Evolutionary conservation across 1,284 basidiomycete genomes (phyloP), one percentile per base, ranked within the genome.

Genomic region (Melampsora americana): DNA sequence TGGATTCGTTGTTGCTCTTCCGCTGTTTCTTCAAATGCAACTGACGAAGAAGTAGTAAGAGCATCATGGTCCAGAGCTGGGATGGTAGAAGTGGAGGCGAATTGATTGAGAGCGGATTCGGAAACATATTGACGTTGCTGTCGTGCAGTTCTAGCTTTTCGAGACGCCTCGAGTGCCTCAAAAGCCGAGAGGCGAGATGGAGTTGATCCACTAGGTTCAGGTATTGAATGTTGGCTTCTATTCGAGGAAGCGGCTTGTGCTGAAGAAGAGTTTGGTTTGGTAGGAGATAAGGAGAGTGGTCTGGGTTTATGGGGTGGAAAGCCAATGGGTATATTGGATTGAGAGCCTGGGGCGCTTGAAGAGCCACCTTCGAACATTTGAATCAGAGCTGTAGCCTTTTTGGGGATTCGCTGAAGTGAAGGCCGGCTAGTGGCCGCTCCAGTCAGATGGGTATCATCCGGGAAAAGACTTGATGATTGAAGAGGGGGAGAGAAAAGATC

Each of bases 301-400:
- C n/a, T 61, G 18, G 32, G 6, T 23, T 42, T 73, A 35, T 66
- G 62, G 32, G 61, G 71, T 56, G 71, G 64, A 48, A 61, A 48
- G 9, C 44, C 48, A 32, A 5, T 62, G 59, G 59, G 56, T 35
- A 64, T 61, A 23, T 7, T 48, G 39, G 64, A 42, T 35, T 39
- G 61, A 35, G 70, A 53, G 23, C 20, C 50, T 53, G 50, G 16
- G 9, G 35, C 35, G 35, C 5, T 3, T 35, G 39, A 20, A 9
- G 69, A 60, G 26, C 56, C 67, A 28, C 46, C 67, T 62, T 75
- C 72, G n/a, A 76, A 76, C 26, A 69, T 59, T 56, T 69, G 66
- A 26, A 76, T 76, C 9, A 76, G 60, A 20, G 59, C 53, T 16
- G 73, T 50, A 26, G 73, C 67, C 48, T 69, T 68, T 69, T 76